Base-by-base conservation (phyloP, 345 rosid genomes). In the Citrus mangshanensis region DNA sequence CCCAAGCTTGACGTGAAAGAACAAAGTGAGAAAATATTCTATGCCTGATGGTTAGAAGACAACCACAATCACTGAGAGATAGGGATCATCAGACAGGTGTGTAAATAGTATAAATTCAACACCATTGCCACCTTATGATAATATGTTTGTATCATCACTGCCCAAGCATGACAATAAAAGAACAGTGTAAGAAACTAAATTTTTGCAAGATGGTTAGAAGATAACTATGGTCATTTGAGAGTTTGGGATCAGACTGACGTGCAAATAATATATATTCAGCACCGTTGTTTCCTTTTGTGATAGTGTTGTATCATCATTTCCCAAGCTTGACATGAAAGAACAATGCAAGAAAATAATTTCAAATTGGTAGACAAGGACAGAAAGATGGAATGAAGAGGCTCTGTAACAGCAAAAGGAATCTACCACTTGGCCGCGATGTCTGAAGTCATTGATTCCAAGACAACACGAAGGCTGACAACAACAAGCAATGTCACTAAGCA, bases 21-120 rank as follows among this genome's bases (percentile, higher is more conserved):
- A 54, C 21, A 16, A 19, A 1, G 65, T 60, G 30, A 24, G 32
- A 6, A 61, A 64, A 18, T 54, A 19, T 10, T 46, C 4, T 46
- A 46, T 9, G 6, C 1, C 34, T 25, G 27, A 61, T 37, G 35
- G 16, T 42, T 30, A 38, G 46, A 69, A 27, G 21, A n/a, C 73
- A 22, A 60, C 56, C 14, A 71, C 24, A 37, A 51, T 37, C 70
- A 66, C 9, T 24, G 32, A 72, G 49, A 76, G 60, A n/a, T 54
- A 68, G 72, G 82, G 91, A 87, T 86, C 92, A 84, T 87, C 92
- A 84, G 88, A 91, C 93, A 88, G 91, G 88, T 89, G 85, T 88
- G 93, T 91, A 89, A 88, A 86, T 68, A 64, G 13, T 32, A 59
- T 60, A 81, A 42, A 81, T 66, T 91, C 93, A 87, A 87, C 89